These are phyloP conservation scores for Zasmidium angulare DNA, from an alignment of 2,329 filamentous ascomycete species.

Conservation along the genomic window DNA sequence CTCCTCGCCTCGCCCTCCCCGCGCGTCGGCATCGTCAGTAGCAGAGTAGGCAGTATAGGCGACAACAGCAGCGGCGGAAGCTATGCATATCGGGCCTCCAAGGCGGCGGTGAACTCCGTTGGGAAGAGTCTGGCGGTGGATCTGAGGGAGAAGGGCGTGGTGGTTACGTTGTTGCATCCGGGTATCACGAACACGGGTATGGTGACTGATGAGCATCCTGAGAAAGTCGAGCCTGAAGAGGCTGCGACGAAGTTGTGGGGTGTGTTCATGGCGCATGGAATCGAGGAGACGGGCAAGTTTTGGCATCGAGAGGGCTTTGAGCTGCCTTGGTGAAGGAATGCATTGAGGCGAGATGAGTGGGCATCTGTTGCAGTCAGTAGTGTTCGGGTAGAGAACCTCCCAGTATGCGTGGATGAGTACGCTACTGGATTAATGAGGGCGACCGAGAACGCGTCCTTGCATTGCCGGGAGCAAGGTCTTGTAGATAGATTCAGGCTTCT, in stretches of 20 bases:
- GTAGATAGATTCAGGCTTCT: no score
- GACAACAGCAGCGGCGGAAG: conserved; percentile 45
- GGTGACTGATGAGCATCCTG: conserved; percentile 26
- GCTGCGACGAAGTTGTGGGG: conserved; percentile 47
- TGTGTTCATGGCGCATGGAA: conserved; percentile 40
- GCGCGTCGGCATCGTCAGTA: conserved; percentile 44
- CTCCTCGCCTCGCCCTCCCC: conserved; percentile 34
- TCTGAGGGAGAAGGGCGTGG: conserved; percentile 40
- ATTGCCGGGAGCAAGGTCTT: no score
- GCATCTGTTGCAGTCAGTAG: neutral
- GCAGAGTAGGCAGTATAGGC: conserved; percentile 44
- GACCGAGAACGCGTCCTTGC: no score
- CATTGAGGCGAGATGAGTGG: neutral
- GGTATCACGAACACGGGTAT: conserved; percentile 44
- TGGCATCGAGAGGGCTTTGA: conserved; percentile 47
- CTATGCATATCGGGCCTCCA: conserved; percentile 47
- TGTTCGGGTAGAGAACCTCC: neutral
- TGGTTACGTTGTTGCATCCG: conserved; percentile 46
- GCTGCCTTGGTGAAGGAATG: conserved; percentile 42
- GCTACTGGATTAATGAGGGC: no score
- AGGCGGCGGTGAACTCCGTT: conserved; percentile 47
- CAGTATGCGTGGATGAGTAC: no score
- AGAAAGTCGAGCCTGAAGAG: conserved; percentile 46
- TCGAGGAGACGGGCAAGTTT: conserved; percentile 45
- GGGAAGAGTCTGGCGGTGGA: conserved; percentile 47